These are phyloP conservation scores for Alternaria gansuensis DNA, from an alignment of 2,329 filamentous ascomycete species.

Conservation along the genomic window DNA sequence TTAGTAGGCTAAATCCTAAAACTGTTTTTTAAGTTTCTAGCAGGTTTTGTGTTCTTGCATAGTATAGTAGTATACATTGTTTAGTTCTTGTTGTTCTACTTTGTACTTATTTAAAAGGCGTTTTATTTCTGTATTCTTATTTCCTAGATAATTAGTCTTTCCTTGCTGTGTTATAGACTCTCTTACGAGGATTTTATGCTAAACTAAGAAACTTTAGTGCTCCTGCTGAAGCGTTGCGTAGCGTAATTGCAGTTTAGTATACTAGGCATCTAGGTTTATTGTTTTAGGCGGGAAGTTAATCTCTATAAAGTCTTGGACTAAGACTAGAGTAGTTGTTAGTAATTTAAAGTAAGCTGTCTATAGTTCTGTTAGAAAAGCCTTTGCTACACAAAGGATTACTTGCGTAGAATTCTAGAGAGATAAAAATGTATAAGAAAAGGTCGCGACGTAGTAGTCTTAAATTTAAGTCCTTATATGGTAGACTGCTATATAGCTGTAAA, in stretches of 20 bases:
- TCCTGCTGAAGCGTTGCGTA: constrained; percentile 15
- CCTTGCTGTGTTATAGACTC: constrained; percentile 4
- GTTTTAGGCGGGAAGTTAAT: constrained; percentile 1
- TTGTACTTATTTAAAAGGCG: constrained; percentile 14
- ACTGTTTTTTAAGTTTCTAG: constrained; percentile 17
- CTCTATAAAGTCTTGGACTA: constrained; percentile 13
- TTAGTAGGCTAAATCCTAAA: constrained; percentile 13
- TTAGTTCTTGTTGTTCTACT: constrained; percentile 11
- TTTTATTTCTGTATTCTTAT: constrained; percentile 16
- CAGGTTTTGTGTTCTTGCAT: constrained; percentile 11
- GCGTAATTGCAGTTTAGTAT: constrained; percentile 14
- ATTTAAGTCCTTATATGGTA: constrained; percentile 1
- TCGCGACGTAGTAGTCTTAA: constrained; percentile 17
- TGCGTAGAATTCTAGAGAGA: constrained; percentile 12
- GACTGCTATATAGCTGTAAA: constrained; percentile 16
- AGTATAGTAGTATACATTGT: constrained; percentile 8
- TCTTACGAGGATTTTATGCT: constrained; percentile 5
- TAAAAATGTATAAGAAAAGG: constrained; percentile 22
- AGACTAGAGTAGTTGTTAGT: constrained; percentile 10
- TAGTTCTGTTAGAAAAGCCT: not conserved
- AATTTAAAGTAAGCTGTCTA: constrained; percentile 15
- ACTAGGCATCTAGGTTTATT: constrained; percentile 11
- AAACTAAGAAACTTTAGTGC: not conserved
- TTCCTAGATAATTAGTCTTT: not conserved
- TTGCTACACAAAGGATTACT: constrained; percentile 3